phyloP scores from a whole-genome alignment of 2,329 filamentous ascomycete species.

The Phaeosphaeriaceae sp. region DNA sequence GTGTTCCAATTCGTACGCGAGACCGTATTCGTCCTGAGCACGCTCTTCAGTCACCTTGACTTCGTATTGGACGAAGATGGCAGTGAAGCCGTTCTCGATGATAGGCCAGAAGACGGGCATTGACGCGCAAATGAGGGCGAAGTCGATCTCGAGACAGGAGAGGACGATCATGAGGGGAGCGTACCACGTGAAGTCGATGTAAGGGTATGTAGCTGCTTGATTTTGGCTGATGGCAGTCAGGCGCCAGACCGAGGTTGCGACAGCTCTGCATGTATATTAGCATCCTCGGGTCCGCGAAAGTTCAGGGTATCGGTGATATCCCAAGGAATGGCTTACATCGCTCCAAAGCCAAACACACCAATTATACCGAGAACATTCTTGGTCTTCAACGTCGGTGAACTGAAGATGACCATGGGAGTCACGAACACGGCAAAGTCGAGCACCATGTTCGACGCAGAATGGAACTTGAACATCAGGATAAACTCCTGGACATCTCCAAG shows the following conservation, averaged over 20 bases:
- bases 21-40: constrained; percentile 23
- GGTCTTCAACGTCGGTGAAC: constrained; percentile 29
- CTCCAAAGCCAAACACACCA: constrained; percentile 42
- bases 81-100: constrained; percentile 29
- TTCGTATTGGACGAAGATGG: constrained; percentile 45
- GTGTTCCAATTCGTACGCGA: constrained; percentile 38
- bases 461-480: constrained; percentile 32
- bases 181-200: constrained; percentile 43
- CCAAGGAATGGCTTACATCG: constrained; percentile 30
- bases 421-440: constrained; percentile 44
- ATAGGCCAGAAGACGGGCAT: constrained; percentile 48
- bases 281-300: neutral
- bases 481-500: constrained; percentile 26
- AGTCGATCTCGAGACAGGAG: constrained; percentile 41
- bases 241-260: constrained; percentile 39
- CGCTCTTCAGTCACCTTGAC: constrained; percentile 41
- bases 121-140: constrained; percentile 44
- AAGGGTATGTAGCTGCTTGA: constrained; percentile 38
- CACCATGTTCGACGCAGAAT: constrained; percentile 43
- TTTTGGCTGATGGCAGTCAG: constrained; percentile 35
- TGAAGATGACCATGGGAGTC: constrained; percentile 40
- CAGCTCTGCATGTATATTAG: constrained; percentile 32
- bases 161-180: constrained; percentile 34
- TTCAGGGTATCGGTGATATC: neutral
- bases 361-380: constrained; percentile 39